Base-by-base conservation (phyloP, 139 green algal genomes). In the Chlorella sp. region DNA sequence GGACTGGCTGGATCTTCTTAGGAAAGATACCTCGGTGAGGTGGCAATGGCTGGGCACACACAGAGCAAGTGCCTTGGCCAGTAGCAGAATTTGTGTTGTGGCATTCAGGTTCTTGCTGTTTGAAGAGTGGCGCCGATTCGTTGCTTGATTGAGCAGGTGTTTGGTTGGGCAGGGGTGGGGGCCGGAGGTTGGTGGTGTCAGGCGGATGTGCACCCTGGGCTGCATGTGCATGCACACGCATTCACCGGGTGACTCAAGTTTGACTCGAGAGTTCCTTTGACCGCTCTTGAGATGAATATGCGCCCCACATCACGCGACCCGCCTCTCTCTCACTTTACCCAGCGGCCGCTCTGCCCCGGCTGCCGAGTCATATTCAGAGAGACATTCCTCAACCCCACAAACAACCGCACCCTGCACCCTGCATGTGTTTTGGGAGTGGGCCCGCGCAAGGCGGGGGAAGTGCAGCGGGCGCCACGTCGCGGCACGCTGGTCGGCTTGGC, bases 321-420 rank as follows among this genome's bases (percentile, higher is more conserved):
- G 19, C 48, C 75, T 88, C 83, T 71, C 71, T 57, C n/a, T 86
- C 87, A 95, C 93, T 95, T 95, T 95, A 83, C 92, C 88, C 73
- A 4, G 42, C 21, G 39, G 86, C 42, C 73, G 85, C 69, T 32
- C 14, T 15, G 64, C 4, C 40, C 40, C 88, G 84, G 42, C 81
- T 60, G 32, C 1, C 48, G 37, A 82, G 88, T 88, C 88, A 91
- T 91, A 57, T 86, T 69, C 21, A 73, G 83, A 86, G 88, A 60
- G 36, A 91, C 81, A 91, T 42, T 3, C 39, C 9, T 57, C 48
- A 57, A 57, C 24, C 21, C 16, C 60, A n/a, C 53, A 32, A 34
- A 81, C 26, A 36, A 81, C 24, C 61, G n/a, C 73, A 80, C 34
- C 15, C 34, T 48, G n/a, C 73, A 5, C 64, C 64, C 22, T 71